A percentile compares a stretch with the other conserved stretches of the same genome.
These are phyloP conservation scores for Dujonia santamariae DNA, from an alignment of 1,139 yeast genomes.

Conservation along the genomic window DNA sequence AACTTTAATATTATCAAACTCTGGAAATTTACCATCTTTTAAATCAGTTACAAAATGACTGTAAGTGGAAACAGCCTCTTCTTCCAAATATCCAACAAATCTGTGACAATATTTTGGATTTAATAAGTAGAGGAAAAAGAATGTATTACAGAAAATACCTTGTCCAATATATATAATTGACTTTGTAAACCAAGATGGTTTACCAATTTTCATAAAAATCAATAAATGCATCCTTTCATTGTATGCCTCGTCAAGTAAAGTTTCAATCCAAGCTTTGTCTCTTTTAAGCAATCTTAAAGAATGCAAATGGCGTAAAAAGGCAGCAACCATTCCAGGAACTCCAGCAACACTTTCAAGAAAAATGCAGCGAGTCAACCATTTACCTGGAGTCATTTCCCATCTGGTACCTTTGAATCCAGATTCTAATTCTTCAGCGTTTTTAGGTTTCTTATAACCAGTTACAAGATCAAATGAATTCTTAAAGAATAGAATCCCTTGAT, in stretches of 20 bases:
- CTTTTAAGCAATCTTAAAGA: constrained; percentile 58
- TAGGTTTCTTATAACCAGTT: constrained; percentile 64
- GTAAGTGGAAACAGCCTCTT: constrained; percentile 74
- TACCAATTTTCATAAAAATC: constrained; percentile 64
- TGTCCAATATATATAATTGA: constrained; percentile 63
- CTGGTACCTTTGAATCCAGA: constrained; percentile 43
- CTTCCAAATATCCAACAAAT: constrained; percentile 77
- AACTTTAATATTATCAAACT: constrained; percentile 40
- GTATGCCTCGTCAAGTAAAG: constrained; percentile 72
- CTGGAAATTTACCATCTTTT: constrained; percentile 49
- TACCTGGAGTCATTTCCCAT: constrained; percentile 56
- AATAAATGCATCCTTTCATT: constrained; percentile 77
- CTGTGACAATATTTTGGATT: constrained; percentile 69
- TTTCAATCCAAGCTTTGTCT: constrained; percentile 77
- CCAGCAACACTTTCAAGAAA: constrained; percentile 76
- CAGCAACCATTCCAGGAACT: constrained; percentile 78
- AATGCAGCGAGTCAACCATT: constrained; percentile 68
- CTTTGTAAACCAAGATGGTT: constrained; percentile 62
- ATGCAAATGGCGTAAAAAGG: constrained; percentile 63
- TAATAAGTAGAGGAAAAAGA: constrained; percentile 58
- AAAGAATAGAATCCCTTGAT: constrained; percentile 38
- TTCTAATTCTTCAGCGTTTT: constrained; percentile 25
- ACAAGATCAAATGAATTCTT: constrained; percentile 55
- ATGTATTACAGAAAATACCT: constrained; percentile 67
- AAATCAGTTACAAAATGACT: constrained; percentile 58